Evolutionary conservation across 441 rosid genomes (phyloP).

Genomic region (Euphorbia schlechtendalii): DNA sequence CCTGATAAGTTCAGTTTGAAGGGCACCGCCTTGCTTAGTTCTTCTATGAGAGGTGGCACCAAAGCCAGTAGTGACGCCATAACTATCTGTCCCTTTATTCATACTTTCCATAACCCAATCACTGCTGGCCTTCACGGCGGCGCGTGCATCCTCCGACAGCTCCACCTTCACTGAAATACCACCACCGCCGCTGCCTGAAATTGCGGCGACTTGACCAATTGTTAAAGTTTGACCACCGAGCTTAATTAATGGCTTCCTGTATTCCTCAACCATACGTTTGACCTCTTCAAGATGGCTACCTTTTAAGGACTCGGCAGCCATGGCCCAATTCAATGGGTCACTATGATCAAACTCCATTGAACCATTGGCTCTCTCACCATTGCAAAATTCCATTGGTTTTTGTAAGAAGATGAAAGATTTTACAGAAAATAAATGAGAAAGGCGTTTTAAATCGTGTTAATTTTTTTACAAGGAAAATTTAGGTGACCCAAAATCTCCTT

Average conservation of each 20-base stretch:
- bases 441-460: no score
- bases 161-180: conserved; percentile 31
- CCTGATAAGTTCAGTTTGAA: conserved; percentile 60
- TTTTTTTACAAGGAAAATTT: conserved; percentile 20
- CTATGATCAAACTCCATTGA: not conserved
- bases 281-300: conserved; percentile 72
- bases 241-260: conserved; percentile 40
- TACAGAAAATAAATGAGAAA: no score
- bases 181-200: conserved; percentile 19
- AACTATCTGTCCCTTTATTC: conserved; percentile 58
- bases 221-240: conserved; percentile 61
- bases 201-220: conserved; percentile 54
- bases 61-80: conserved; percentile 69
- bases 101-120: conserved; percentile 72
- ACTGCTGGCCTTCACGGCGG: conserved; percentile 57
- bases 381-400: conserved; percentile 23
- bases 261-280: conserved; percentile 57
- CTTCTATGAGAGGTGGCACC: conserved; percentile 67
- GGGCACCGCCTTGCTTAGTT: conserved; percentile 60
- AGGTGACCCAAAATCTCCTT: conserved; percentile 33
- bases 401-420: no score
- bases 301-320: conserved; percentile 46
- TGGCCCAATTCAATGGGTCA: conserved; percentile 62
- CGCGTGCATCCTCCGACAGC: conserved; percentile 49
- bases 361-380: not conserved